A percentile compares a stretch with the other conserved stretches of the same genome.
phyloP scores from a whole-genome alignment of 75 land plant species.

The Sequoia sempervirens region DNA sequence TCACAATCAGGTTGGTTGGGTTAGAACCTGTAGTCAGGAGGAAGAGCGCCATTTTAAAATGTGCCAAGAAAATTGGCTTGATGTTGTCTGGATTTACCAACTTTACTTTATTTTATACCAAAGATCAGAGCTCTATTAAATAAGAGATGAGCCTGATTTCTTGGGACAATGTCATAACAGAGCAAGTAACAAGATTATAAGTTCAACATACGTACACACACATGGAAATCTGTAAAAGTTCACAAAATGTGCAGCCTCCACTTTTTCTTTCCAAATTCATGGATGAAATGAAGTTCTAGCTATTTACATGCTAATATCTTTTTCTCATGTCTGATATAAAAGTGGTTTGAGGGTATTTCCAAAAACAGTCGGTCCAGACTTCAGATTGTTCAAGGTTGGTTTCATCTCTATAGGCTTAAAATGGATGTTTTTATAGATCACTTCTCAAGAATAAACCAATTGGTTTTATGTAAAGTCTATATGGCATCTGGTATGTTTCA shows the following conservation, averaged over 20 bases:
- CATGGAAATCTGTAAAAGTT: background rate
- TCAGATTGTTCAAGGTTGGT: background rate
- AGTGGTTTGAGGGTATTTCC: background rate
- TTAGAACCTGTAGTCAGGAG: background rate
- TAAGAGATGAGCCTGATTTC: background rate
- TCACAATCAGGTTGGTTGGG: background rate
- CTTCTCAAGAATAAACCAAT: background rate
- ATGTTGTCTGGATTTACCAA: background rate
- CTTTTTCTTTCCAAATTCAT: background rate
- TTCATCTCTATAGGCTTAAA: background rate
- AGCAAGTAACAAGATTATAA: background rate
- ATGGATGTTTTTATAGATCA: background rate
- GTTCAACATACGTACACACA: background rate
- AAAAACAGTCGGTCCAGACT: background rate
- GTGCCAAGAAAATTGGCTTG: background rate
- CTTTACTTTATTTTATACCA: background rate
- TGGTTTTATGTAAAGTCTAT: background rate
- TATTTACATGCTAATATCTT: background rate
- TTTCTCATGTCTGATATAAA: background rate
- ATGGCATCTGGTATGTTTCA: background rate
- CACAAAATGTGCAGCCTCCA: background rate
- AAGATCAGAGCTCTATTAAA: background rate
- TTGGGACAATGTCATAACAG: background rate
- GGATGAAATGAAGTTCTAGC: background rate
- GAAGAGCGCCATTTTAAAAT: background rate